Conservation (phyloP, 805 yeast genomes). For the Yarrowia bubula region DNA sequence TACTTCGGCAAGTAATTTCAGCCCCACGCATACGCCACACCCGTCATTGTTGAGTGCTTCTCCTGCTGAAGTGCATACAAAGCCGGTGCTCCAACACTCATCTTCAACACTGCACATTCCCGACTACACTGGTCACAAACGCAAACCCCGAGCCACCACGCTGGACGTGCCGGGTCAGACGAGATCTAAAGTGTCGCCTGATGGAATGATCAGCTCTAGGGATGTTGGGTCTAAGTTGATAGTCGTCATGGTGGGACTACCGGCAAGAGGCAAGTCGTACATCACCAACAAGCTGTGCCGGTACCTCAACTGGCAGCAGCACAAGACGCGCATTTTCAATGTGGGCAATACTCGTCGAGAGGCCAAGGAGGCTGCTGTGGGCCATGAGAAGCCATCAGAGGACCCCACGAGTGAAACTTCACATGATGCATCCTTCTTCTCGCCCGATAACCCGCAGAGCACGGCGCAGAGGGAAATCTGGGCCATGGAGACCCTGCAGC, state of each 20-base stretch:
- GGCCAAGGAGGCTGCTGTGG: conserved; percentile 42
- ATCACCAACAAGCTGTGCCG: conserved; percentile 87
- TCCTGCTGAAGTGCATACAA: background rate
- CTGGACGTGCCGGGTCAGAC: conserved; percentile 92
- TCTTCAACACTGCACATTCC: conserved; percentile 10
- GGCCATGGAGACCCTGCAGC: conserved; percentile 90
- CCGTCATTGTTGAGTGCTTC: background rate
- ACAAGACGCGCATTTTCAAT: conserved; percentile 84
- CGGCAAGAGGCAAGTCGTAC: conserved; percentile 93
- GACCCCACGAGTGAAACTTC: conserved; percentile 1
- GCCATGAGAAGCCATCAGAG: background rate
- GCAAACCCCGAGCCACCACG: conserved; percentile 60
- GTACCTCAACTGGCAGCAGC: conserved; percentile 91
- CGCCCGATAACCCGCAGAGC: conserved; percentile 69
- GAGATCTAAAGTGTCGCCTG: conserved; percentile 72
- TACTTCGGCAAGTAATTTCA: background rate
- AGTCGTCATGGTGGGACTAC: conserved; percentile 92
- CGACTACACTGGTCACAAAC: conserved; percentile 6
- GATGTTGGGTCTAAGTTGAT: conserved; percentile 84
- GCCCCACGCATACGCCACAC: background rate
- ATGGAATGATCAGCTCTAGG: conserved; percentile 44
- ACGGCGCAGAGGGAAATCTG: conserved; percentile 78
- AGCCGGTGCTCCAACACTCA: conserved; percentile 1
- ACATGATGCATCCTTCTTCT: conserved; percentile 83
- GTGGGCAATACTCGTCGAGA: conserved; percentile 93